A percentile compares a stretch with the other conserved stretches of the same genome.
Conservation (phyloP, 106 monocot genomes). For the Alisma plantagoaquatica region DNA sequence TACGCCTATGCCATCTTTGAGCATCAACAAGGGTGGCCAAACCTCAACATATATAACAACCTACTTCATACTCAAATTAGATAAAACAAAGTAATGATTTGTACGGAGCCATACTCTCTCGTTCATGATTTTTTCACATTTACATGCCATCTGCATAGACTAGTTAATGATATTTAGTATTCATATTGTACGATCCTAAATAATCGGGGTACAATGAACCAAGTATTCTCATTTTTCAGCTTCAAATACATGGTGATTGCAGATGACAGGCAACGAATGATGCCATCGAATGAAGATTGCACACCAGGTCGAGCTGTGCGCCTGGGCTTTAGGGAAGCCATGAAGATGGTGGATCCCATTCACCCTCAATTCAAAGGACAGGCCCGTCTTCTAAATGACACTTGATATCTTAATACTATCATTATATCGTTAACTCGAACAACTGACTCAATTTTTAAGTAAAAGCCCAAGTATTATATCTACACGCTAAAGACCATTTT, state of each 20-base stretch:
- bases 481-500: neutral
- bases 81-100: constrained; percentile 3
- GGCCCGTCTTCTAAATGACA: no score
- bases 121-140: neutral
- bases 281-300: constrained; percentile 68
- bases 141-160: neutral
- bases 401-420: no score
- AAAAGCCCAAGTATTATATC: neutral
- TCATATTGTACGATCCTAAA: no score
- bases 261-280: constrained; percentile 51
- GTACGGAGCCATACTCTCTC: neutral
- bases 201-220: no score
- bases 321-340: constrained; percentile 62
- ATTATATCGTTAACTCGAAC: no score
- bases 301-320: constrained; percentile 30
- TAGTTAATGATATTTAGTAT: no score
- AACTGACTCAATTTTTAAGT: no score
- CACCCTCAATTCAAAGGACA: constrained; percentile 50
- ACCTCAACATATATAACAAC: constrained; percentile 2
- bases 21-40: neutral
- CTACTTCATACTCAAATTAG: constrained; percentile 6
- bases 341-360: constrained; percentile 42
- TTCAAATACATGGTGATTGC: constrained; percentile 71
- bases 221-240: no score
- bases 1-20: constrained; percentile 10